A percentile compares a stretch with the other conserved stretches of the same genome.
These are phyloP conservation scores for Furculomyces boomerangus DNA, from an alignment of 371 early-diverging fungal species.

Conservation along the genomic window DNA sequence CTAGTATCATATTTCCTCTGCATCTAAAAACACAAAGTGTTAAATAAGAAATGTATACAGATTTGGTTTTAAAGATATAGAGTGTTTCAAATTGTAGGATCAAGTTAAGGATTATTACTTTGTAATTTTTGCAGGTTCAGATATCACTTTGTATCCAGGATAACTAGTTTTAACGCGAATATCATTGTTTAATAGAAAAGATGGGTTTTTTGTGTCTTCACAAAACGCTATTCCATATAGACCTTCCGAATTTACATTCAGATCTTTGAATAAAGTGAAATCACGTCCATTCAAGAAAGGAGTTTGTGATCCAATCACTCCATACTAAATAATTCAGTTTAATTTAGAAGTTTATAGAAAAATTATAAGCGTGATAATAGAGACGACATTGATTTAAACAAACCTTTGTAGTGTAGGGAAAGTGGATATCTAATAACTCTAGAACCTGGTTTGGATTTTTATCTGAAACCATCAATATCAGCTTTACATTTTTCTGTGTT, in stretches of 20 bases:
- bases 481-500: background rate
- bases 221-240: constrained; percentile 15
- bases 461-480: background rate
- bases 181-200: background rate
- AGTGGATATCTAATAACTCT: background rate
- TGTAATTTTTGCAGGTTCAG: background rate
- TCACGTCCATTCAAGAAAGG: constrained; percentile 17
- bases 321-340: constrained; percentile 2
- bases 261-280: constrained; percentile 6
- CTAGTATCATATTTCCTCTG: constrained; percentile 19
- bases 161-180: background rate
- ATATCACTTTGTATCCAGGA: background rate
- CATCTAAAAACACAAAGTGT: constrained; percentile 4
- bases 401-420: background rate
- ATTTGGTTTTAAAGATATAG: background rate
- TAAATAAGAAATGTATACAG: background rate
- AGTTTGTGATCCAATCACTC: constrained; percentile 16
- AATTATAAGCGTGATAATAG: background rate
- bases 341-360: background rate
- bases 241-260: constrained; percentile 4
- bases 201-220: background rate
- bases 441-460: background rate
- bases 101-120: background rate
- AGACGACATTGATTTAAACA: no score
- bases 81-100: background rate